Evolutionary conservation across 2,329 filamentous ascomycete genomes (phyloP), one percentile per base, ranked within the genome.

Genomic region (Zymoseptoria pseudotritici): DNA sequence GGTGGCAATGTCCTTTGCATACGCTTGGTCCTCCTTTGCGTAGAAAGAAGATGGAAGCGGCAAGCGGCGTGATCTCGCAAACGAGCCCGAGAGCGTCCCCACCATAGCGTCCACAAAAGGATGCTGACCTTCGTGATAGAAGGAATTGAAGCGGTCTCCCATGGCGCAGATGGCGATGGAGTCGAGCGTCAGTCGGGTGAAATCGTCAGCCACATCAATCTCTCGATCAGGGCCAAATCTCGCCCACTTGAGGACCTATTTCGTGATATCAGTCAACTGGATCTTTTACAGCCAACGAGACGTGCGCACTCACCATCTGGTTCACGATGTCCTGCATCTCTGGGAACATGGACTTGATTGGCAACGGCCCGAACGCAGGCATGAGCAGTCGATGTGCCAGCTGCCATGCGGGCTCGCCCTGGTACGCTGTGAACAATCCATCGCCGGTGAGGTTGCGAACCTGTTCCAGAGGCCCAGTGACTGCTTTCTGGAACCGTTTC

Each of bases 161-260:
- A 66, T 63, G 10, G 59, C 58, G 50, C 65, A 65, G n/a, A 91
- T 79, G 1, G 86, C 86, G 8, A 91, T 80, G 0, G 87, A 88
- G 69, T 91, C 88, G 2, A 91, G 79, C 0, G 88, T 85, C 31
- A 91, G 75, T n/a, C 87, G 81, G 2, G 87, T 89, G 63, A 89
- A 89, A 71, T 90, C 86, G 19, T 87, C 84, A 0, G 83, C 80
- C 0, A 83, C 82, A 52, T 79, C 75, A 60, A 91, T 87, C 9
- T 80, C 76, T 52, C 79, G 71, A 1, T 77, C 71, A 1, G 83
- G 75, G 0, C 88, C 88, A 64, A 75, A 70, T 20, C 77, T 72
- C 22, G 67, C 71, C 69, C 68, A 73, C 50, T 70, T 72, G 42
- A 75, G 36, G 11, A 42, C 36, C 36, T 42, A 24, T 24, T 24